Evolutionary conservation across 371 early-diverging fungal species (phyloP).

Genomic region (Synchytrium microbalum): DNA sequence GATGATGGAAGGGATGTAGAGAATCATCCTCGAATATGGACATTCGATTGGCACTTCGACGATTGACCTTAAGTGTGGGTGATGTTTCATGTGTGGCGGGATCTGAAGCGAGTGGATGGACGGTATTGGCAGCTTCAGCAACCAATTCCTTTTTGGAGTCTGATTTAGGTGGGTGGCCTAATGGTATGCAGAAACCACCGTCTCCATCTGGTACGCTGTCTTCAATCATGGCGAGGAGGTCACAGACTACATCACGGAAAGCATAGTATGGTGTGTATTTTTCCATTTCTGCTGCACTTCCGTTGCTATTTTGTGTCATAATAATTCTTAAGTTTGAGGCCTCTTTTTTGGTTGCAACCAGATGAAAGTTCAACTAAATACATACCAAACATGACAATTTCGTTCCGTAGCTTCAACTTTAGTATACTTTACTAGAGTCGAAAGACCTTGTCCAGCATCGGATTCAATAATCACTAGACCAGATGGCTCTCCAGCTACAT

Average conservation of each 20-base stretch:
- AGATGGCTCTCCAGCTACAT: conserved; percentile 4
- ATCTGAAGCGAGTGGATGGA: too few relatives aligned
- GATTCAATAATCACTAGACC: conserved; percentile 30
- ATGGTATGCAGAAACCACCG: too few relatives aligned
- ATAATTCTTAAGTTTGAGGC: not conserved
- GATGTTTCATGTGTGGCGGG: too few relatives aligned
- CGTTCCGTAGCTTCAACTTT: conserved; percentile 18
- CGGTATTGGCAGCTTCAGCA: too few relatives aligned
- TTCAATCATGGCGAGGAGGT: conserved; percentile 19
- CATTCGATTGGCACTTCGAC: too few relatives aligned
- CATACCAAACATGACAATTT: conserved; percentile 29
- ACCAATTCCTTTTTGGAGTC: too few relatives aligned
- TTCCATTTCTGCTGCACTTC: conserved; percentile 33
- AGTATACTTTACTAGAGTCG: conserved; percentile 29
- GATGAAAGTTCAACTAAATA: not conserved
- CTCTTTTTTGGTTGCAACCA: not conserved
- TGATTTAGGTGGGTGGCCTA: too few relatives aligned
- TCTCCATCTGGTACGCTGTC: too few relatives aligned
- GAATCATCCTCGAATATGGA: too few relatives aligned
- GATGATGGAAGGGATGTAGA: too few relatives aligned
- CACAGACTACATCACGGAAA: conserved; percentile 31
- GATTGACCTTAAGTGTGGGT: too few relatives aligned
- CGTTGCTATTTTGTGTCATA: conserved; percentile 17
- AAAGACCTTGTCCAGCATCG: conserved; percentile 42
- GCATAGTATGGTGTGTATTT: conserved; percentile 32